phyloP scores from a whole-genome alignment of 805 yeast genomes.

The Naumovozyma castellii region DNA sequence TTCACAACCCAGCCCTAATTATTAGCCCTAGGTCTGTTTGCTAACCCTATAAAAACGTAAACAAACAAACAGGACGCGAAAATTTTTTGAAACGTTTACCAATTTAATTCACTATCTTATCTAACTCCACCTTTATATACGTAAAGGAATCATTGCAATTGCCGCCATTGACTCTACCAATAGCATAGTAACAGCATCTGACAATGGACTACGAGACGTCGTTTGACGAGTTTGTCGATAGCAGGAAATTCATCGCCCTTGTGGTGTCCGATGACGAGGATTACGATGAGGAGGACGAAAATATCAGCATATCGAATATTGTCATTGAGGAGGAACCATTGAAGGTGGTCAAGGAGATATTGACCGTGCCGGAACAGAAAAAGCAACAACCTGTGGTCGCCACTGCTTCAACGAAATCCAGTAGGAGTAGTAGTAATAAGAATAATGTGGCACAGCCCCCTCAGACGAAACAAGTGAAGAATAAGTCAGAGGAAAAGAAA shows the following conservation, averaged over 20 bases:
- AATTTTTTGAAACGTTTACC: no score
- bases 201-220: constrained; percentile 20
- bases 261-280: constrained; percentile 27
- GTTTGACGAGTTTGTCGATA: constrained; percentile 18
- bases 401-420: no score
- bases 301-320: not conserved
- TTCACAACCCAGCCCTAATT: no score
- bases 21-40: no score
- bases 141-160: no score
- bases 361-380: not conserved
- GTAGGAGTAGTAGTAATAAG: not conserved
- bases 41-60: no score
- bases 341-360: not conserved
- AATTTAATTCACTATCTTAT: no score
- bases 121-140: no score
- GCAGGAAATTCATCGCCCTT: constrained; percentile 24
- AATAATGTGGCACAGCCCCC: no score
- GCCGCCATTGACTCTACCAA: not conserved
- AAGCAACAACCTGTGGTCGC: no score
- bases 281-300: constrained; percentile 9
- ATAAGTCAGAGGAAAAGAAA: constrained; percentile 15
- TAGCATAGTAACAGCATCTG: not conserved
- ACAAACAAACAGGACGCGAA: no score
- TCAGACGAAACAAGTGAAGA: not conserved
- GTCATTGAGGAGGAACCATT: not conserved